Percentiles rank a stretch among this genome's conserved stretches.
Evolutionary conservation across 768 basidiomycete species (phyloP).

Genomic region (Nidula microcarpa): DNA sequence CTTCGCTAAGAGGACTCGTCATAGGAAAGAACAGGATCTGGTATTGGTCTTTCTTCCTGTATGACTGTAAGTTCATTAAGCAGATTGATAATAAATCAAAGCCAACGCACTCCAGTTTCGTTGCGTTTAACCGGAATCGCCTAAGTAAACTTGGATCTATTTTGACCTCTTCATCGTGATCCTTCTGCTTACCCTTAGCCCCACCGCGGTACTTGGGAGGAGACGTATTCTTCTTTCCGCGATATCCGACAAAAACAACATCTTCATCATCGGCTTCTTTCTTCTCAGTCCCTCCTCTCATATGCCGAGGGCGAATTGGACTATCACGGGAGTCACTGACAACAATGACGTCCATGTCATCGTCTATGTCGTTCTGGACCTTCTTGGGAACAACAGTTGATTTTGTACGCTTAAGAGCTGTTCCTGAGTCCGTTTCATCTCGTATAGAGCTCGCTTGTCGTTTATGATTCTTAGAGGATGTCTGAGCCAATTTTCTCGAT

Average conservation of each 20-base stretch:
- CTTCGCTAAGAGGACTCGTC: slow-evolving; percentile 52
- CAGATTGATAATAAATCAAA: slow-evolving; percentile 21
- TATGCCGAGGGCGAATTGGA: too few relatives aligned
- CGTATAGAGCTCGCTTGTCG: too few relatives aligned
- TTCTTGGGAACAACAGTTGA: too few relatives aligned
- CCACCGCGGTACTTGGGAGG: neutral
- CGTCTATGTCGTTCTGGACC: slow-evolving; percentile 6
- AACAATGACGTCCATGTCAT: neutral
- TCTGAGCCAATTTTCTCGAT: too few relatives aligned
- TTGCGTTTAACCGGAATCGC: slow-evolving; percentile 44
- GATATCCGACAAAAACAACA: too few relatives aligned
- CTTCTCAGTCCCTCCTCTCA: too few relatives aligned
- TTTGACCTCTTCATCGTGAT: slow-evolving; percentile 7
- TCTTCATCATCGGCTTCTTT: too few relatives aligned
- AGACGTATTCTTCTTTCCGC: too few relatives aligned
- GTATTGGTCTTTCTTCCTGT: slow-evolving; percentile 58
- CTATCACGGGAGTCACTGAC: neutral
- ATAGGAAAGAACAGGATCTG: slow-evolving; percentile 86
- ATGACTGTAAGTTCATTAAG: neutral
- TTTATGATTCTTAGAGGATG: too few relatives aligned
- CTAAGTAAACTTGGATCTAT: too few relatives aligned
- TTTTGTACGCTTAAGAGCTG: too few relatives aligned
- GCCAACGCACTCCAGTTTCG: slow-evolving; percentile 30
- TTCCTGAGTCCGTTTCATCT: too few relatives aligned
- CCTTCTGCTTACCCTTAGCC: slow-evolving; percentile 9